A percentile compares a stretch with the other conserved stretches of the same genome.
Conservation (phyloP, 2,329 filamentous ascomycete genomes). For the Lojkania enalia region DNA sequence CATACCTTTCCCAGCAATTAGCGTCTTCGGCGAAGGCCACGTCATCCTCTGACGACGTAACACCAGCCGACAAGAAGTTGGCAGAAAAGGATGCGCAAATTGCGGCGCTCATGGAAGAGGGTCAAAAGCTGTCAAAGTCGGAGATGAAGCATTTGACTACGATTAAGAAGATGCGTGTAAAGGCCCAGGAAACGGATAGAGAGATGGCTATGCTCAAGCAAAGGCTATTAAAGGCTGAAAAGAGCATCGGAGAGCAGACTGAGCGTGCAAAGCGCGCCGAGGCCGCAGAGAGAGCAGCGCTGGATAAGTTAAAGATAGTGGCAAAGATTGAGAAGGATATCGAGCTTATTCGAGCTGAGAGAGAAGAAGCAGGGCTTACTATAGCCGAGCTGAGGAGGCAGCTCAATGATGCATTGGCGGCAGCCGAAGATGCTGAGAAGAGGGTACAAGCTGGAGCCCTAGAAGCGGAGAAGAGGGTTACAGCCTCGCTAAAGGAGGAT, state of each 20-base stretch:
- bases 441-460: constrained; percentile 69
- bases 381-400: constrained; percentile 72
- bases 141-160: constrained; percentile 83
- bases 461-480: constrained; percentile 64
- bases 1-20: constrained; percentile 81
- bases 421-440: constrained; percentile 67
- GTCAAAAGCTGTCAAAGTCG: constrained; percentile 80
- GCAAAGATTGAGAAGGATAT: constrained; percentile 60
- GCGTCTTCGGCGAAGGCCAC: constrained; percentile 73
- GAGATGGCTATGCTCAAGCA: constrained; percentile 56
- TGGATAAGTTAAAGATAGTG: constrained; percentile 58
- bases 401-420: constrained; percentile 67
- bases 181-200: constrained; percentile 57
- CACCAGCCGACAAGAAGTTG: constrained; percentile 68
- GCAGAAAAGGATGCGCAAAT: constrained; percentile 91
- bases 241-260: constrained; percentile 62
- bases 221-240: constrained; percentile 68
- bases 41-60: constrained; percentile 48
- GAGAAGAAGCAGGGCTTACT: constrained; percentile 64
- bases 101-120: constrained; percentile 86
- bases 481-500: constrained; percentile 63
- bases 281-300: constrained; percentile 59
- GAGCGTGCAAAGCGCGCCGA: constrained; percentile 65
- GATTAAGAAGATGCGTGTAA: constrained; percentile 74
- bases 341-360: constrained; percentile 64